Base-by-base conservation (phyloP, 2,329 filamentous ascomycete genomes). In the Monosporascus sp. region DNA sequence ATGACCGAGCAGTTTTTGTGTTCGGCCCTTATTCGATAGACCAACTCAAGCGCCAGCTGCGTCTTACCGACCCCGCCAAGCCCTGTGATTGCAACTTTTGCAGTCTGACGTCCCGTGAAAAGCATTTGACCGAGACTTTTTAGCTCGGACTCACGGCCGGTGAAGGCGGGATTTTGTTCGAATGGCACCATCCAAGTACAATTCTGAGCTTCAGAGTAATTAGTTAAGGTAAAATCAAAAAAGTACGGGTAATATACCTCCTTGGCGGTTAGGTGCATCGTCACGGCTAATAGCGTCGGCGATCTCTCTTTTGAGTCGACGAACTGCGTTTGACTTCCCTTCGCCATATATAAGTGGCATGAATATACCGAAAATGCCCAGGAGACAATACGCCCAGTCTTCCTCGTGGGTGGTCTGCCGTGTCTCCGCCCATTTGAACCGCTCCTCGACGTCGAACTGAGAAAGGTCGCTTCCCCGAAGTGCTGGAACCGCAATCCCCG, bases 1-100 rank as follows among this genome's bases (percentile, higher is more conserved):
- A 75, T 70, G 8, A 75, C 56, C 0, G 66, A 70, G 55, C 63
- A 69, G 22, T 65, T 55, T 1, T 59, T 59, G 37, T 61, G 47
- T 15, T 52, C 49, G 1, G 64, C 47, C 4, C 52, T 59, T 7
- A 66, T 9, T 3, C 58, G 60, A 52, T 60, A 69, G 15, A 62
- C 64, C 15, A 62, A 61, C 43, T 73, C 65, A 5, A 72, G 56
- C 0, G 67, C 69, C 8, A 72, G 61, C 50, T 72, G 66, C 2
- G 70, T 71, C 60, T 73, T 73, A 0, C 69, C 67, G 2, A 70
- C 55, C 0, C 70, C 70, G 1, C 68, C 67, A 1, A 70, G 62
- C 1, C 68, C 69, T 1, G 56, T 39, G 2, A 68, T 52, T 3
- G 58, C 60, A 14, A 52, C 56, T 47, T 52, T 55, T 44, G 24